Evolutionary conservation across 495 filamentous ascomycete genomes (phyloP).

Genomic region (Talaromyces adpressus): DNA sequence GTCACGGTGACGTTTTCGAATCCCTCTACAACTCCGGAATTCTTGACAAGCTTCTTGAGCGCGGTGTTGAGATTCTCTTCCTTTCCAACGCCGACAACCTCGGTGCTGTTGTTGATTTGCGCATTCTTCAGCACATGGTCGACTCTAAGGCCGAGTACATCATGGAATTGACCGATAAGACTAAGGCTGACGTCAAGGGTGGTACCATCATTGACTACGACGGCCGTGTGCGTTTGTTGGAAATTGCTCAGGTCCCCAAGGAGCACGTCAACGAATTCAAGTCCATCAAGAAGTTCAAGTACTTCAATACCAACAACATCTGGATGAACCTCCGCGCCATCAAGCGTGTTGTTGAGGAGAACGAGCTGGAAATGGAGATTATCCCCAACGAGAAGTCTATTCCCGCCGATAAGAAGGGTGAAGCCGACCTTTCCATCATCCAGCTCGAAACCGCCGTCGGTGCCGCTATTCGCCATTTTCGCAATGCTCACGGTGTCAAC

Average conservation of each 20-base stretch:
- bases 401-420: constrained; percentile 97
- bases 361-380: constrained; percentile 99
- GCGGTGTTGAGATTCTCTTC: constrained; percentile 97
- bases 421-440: constrained; percentile 93
- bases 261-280: constrained; percentile 99
- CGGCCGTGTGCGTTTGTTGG: constrained; percentile 87
- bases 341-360: constrained; percentile 97
- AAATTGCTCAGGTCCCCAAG: constrained; percentile 99
- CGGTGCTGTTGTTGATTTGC: constrained; percentile 93
- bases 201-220: constrained; percentile 99
- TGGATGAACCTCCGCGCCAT: constrained; percentile 97
- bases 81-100: constrained; percentile 98
- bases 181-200: constrained; percentile 99
- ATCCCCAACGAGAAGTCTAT: constrained; percentile 99
- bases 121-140: constrained; percentile 98
- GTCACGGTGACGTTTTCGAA: constrained; percentile 99
- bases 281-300: constrained; percentile 99
- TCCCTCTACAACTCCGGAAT: constrained; percentile 99
- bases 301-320: constrained; percentile 99
- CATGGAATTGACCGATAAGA: constrained; percentile 99
- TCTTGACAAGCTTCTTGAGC: constrained; percentile 88
- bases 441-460: constrained; percentile 98
- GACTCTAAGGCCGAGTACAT: constrained; percentile 95
- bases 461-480: constrained; percentile 97
- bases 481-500: constrained; percentile 98